These are phyloP conservation scores for Isabelozyma rhagii DNA, from an alignment of 805 yeast species.

Conservation along the genomic window DNA sequence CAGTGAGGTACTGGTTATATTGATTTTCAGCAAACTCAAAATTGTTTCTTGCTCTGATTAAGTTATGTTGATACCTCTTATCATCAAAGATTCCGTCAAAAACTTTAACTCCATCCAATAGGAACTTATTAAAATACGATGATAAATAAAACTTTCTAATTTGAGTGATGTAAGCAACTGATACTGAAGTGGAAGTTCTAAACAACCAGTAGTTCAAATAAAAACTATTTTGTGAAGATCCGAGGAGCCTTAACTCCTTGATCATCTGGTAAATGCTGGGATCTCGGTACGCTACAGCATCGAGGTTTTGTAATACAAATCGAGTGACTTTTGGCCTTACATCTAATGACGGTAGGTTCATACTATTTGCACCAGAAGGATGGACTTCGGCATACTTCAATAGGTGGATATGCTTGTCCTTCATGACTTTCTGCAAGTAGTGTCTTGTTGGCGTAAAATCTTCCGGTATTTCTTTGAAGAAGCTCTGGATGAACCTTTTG, in stretches of 20 bases:
- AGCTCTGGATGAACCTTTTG: neutral
- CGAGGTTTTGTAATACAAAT: neutral
- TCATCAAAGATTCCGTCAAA: conserved; percentile 3
- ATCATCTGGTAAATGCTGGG: neutral
- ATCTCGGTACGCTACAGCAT: neutral
- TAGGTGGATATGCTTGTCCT: neutral
- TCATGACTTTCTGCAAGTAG: neutral
- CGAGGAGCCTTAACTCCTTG: neutral
- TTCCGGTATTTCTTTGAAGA: neutral
- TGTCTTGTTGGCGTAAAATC: neutral
- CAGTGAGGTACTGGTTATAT: neutral
- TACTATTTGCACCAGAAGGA: neutral
- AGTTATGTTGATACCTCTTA: conserved; percentile 1
- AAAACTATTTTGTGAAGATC: neutral
- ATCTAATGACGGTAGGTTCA: neutral
- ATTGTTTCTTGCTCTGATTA: conserved; percentile 2
- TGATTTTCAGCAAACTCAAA: neutral
- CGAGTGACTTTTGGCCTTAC: neutral
- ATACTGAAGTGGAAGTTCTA: neutral
- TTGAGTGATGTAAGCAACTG: conserved; percentile 1
- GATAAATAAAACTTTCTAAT: conserved; percentile 6
- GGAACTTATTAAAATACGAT: conserved; percentile 5
- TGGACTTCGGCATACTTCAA: too few species aligned
- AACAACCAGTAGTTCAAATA: neutral
- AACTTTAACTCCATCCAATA: conserved; percentile 10